Evolutionary conservation across 1,139 yeast genomes (phyloP).

Genomic region (Casaregolazyma lundiana): DNA sequence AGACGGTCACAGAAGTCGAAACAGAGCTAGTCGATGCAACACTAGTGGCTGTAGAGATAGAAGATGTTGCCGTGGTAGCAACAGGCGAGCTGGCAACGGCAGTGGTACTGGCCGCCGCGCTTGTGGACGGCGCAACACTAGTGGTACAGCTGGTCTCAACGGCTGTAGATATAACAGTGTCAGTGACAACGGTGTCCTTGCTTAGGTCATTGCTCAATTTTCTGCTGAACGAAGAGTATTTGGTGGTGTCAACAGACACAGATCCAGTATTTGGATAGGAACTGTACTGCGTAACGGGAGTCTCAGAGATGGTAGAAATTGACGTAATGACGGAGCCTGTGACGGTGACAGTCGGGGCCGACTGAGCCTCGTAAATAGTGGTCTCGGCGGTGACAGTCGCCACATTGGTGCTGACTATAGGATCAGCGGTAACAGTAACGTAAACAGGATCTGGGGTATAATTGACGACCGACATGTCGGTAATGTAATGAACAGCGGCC

Average conservation of each 20-base stretch:
- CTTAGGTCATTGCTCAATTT: constrained; percentile 10
- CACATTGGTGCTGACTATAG: constrained; percentile 24
- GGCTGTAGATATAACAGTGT: constrained; percentile 10
- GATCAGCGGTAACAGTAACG: constrained; percentile 22
- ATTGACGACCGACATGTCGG: constrained; percentile 19
- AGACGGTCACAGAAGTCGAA: constrained; percentile 7
- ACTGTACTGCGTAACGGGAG: constrained; percentile 30
- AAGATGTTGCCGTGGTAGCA: background rate
- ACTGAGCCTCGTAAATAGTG: constrained; percentile 29
- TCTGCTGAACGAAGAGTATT: constrained; percentile 16
- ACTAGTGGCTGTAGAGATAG: constrained; percentile 11
- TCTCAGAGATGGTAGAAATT: constrained; percentile 25
- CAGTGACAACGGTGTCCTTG: constrained; percentile 10
- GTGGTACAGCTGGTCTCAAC: constrained; percentile 9
- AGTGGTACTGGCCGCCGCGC: constrained; percentile 10
- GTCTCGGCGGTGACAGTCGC: constrained; percentile 28
- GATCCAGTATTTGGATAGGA: constrained; percentile 23
- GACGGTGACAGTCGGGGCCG: constrained; percentile 23
- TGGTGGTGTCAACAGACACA: constrained; percentile 22
- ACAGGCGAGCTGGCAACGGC: constrained; percentile 8
- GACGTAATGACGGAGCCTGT: constrained; percentile 29
- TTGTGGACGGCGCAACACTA: constrained; percentile 5
- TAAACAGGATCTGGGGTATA: constrained; percentile 20
- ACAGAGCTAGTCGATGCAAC: constrained; percentile 14
- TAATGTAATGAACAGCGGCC: constrained; percentile 18